Evolutionary conservation across 2,329 filamentous ascomycete genomes (phyloP).

Genomic region (Aspergillus novofumigatus): DNA sequence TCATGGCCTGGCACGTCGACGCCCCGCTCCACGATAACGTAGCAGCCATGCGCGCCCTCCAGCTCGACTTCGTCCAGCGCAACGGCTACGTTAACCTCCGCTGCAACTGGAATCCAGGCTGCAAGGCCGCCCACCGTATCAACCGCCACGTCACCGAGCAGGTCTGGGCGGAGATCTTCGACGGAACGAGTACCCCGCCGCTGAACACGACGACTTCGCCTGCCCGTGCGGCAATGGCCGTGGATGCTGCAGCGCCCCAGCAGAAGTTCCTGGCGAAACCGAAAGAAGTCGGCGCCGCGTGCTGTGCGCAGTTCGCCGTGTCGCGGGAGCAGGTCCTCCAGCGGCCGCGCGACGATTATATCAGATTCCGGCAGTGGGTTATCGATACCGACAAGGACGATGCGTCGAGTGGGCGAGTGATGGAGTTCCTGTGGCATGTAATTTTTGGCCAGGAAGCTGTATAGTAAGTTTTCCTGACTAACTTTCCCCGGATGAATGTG

Average conservation of each 20-base stretch:
- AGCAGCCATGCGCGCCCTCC: constrained; percentile 47
- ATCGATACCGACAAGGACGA: constrained; percentile 53
- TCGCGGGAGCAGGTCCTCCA: constrained; percentile 49
- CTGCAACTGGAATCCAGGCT: constrained; percentile 57
- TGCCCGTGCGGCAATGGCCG: neutral
- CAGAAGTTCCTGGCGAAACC: constrained; percentile 42
- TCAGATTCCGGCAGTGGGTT: constrained; percentile 57
- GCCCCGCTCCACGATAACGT: constrained; percentile 54
- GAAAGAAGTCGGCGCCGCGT: constrained; percentile 52
- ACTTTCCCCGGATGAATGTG: neutral
- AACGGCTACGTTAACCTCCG: constrained; percentile 59
- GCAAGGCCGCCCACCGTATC: constrained; percentile 32
- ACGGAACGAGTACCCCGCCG: constrained; percentile 36
- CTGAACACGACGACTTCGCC: constrained; percentile 21
- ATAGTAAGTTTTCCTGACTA: constrained; percentile 27
- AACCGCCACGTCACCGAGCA: constrained; percentile 35
- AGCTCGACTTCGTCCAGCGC: constrained; percentile 48
- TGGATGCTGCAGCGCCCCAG: neutral
- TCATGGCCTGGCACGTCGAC: constrained; percentile 55
- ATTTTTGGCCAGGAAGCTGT: constrained; percentile 43
- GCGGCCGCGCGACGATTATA: constrained; percentile 51
- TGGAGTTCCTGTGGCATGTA: constrained; percentile 65
- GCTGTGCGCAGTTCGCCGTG: constrained; percentile 64
- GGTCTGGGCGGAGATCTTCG: constrained; percentile 36
- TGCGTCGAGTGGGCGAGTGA: constrained; percentile 54